Evolutionary conservation across 139 green algal genomes (phyloP).

Genomic region (Chlorella sorokiniana): DNA sequence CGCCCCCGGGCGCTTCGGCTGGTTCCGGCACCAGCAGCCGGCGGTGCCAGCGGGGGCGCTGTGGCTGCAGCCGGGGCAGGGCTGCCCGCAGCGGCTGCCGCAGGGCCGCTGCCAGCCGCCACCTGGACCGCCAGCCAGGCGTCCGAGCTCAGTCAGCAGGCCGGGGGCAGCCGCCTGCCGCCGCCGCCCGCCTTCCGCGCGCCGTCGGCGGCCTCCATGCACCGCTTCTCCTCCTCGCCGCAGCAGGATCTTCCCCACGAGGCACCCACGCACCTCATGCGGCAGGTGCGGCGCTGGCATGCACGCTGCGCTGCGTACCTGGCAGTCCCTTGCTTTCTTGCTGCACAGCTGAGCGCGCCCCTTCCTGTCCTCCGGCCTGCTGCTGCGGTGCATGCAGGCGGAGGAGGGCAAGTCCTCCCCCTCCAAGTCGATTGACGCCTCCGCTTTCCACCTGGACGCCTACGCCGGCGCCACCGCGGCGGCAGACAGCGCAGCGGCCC

Average conservation of each 20-base stretch:
- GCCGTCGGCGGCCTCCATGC: slow-evolving; percentile 20
- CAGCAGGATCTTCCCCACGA: slow-evolving; percentile 1
- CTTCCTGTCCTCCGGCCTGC: background rate
- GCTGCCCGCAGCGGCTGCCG: background rate
- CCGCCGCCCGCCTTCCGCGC: slow-evolving; percentile 1
- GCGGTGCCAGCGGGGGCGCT: too few species aligned
- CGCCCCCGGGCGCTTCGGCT: background rate
- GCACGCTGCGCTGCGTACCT: background rate
- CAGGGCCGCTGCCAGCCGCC: background rate
- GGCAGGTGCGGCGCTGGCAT: background rate
- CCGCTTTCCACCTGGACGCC: slow-evolving; percentile 1
- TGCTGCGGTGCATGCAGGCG: background rate
- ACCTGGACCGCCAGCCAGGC: background rate
- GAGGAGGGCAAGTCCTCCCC: slow-evolving; percentile 19
- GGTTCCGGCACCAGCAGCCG: background rate
- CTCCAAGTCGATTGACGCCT: background rate
- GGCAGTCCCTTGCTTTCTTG: background rate
- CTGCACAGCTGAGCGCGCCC: background rate
- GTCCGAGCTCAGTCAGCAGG: background rate
- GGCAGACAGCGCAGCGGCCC: background rate
- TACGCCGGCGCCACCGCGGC: background rate
- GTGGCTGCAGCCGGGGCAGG: background rate
- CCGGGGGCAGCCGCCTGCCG: background rate
- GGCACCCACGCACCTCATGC: background rate
- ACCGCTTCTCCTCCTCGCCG: background rate